phyloP scores from a whole-genome alignment of 2,329 filamentous ascomycete genomes.

The Xylogone sp. region DNA sequence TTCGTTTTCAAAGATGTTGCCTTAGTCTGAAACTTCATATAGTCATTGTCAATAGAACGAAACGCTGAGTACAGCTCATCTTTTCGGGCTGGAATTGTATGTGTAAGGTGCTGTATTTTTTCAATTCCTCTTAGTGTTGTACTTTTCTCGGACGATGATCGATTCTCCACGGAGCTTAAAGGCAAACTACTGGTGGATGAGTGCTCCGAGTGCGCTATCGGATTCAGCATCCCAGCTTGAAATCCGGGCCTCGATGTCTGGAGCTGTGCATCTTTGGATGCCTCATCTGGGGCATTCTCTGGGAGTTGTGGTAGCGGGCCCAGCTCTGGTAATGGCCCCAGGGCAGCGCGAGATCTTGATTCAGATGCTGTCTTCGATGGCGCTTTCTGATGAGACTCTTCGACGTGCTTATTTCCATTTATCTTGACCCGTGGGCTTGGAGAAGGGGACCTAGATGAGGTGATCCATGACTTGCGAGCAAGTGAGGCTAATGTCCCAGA shows the following conservation, averaged over 20 bases:
- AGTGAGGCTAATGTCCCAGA: conserved; percentile 46
- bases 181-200: conserved; percentile 31
- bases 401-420: not conserved
- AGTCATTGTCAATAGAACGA: conserved; percentile 64
- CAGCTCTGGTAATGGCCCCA: conserved; percentile 10
- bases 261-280: conserved; percentile 12
- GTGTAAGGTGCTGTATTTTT: conserved; percentile 18
- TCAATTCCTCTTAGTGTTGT: conserved; percentile 42
- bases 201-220: conserved; percentile 24
- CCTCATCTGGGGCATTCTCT: conserved; percentile 16
- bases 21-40: conserved; percentile 66
- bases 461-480: conserved; percentile 47
- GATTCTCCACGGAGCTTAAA: conserved; percentile 41
- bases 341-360: conserved; percentile 3
- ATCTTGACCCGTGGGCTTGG: conserved; percentile 25
- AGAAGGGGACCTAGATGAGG: conserved; percentile 41
- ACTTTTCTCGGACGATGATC: conserved; percentile 40
- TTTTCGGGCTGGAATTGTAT: conserved; percentile 47
- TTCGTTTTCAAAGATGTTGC: conserved; percentile 66
- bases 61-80: conserved; percentile 70
- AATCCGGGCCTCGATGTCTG: conserved; percentile 23
- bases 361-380: not conserved
- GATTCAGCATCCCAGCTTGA: conserved; percentile 25
- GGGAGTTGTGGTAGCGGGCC: conserved; percentile 15
- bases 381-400: not conserved